Conservation (phyloP, 768 basidiomycete genomes). For the Lentinula sp. region DNA sequence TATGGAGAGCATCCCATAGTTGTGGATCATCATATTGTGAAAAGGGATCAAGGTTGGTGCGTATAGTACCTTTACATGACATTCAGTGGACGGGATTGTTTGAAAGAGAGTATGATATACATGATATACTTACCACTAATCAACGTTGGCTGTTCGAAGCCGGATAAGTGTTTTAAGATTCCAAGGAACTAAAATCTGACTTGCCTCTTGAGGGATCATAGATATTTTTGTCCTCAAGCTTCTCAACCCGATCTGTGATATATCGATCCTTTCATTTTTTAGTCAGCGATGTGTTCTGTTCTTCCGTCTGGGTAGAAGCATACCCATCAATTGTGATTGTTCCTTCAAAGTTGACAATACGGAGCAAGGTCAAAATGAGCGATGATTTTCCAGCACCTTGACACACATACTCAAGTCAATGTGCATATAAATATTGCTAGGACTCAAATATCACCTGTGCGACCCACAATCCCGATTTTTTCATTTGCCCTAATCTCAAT, state of each 20-base stretch:
- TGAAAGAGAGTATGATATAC: conserved; percentile 15
- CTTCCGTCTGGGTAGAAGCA: conserved; percentile 5
- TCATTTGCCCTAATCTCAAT: conserved; percentile 59
- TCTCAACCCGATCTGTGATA: conserved; percentile 62
- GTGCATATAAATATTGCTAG: background rate
- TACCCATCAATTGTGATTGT: conserved; percentile 61
- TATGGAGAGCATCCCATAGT: conserved; percentile 66
- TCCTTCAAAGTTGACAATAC: conserved; percentile 66
- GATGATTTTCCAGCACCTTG: conserved; percentile 56
- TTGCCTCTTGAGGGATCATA: conserved; percentile 66
- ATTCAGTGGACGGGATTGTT: background rate
- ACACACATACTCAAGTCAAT: background rate
- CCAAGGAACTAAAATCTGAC: conserved; percentile 12
- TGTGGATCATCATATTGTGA: conserved; percentile 55
- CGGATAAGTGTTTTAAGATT: background rate
- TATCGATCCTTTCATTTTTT: conserved; percentile 43
- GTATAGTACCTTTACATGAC: conserved; percentile 38
- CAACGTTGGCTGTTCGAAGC: conserved; percentile 39
- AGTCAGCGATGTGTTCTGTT: background rate
- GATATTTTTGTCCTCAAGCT: conserved; percentile 54
- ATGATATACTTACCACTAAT: conserved; percentile 45
- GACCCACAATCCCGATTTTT: conserved; percentile 74
- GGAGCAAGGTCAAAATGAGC: conserved; percentile 58
- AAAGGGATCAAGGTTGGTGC: conserved; percentile 56
- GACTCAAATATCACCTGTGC: conserved; percentile 17